These are phyloP conservation scores for Trypethelium eluteriae DNA, from an alignment of 495 filamentous ascomycete species.

Conservation along the genomic window DNA sequence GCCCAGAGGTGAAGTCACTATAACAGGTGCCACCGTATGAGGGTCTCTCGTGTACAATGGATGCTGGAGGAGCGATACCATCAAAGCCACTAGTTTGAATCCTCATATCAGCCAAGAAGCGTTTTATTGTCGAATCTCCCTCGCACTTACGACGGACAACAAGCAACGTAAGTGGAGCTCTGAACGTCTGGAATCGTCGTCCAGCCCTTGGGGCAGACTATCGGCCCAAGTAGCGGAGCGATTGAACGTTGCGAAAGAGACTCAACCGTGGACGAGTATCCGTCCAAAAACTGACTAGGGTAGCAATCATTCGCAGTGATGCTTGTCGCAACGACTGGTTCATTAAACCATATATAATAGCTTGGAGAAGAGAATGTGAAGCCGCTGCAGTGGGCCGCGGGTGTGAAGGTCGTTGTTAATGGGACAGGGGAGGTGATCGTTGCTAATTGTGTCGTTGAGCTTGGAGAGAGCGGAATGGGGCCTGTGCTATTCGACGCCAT, in stretches of 20 bases:
- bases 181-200: not conserved
- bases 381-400: not conserved
- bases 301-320: not conserved
- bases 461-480: not conserved
- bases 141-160: constrained; percentile 1
- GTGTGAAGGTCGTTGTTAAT: not conserved
- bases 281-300: not conserved
- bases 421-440: constrained; percentile 1
- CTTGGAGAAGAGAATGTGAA: constrained; percentile 8
- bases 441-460: not conserved
- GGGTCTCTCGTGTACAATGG: not conserved
- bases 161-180: not conserved
- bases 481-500: not conserved
- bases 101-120: not conserved
- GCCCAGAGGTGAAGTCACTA: not conserved
- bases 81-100: constrained; percentile 1
- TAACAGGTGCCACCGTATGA: constrained; percentile 1
- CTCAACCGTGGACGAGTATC: not conserved
- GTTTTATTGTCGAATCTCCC: not conserved
- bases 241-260: constrained; percentile 1
- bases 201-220: not conserved
- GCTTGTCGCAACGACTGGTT: not conserved
- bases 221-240: not conserved
- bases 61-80: constrained; percentile 1
- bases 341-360: constrained; percentile 3